A percentile compares a stretch with the other conserved stretches of the same genome.
Evolutionary conservation across 768 basidiomycete species (phyloP).

Genomic region (Rhizopogon sp.): DNA sequence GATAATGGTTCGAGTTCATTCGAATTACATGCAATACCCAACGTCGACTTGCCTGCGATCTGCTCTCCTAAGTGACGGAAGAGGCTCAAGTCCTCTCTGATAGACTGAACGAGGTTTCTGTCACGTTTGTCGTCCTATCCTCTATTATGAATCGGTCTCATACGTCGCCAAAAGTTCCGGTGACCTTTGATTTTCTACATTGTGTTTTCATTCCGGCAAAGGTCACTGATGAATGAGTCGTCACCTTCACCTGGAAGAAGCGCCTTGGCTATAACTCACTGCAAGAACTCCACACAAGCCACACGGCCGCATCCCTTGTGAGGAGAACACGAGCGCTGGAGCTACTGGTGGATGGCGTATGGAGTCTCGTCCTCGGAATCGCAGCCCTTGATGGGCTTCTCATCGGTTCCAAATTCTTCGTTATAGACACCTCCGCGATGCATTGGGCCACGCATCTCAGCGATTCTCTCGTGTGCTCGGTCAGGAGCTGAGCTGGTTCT

Average conservation of each 20-base stretch:
- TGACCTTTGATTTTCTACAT: slow-evolving; percentile 55
- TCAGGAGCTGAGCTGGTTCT: slow-evolving; percentile 86
- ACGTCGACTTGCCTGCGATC: slow-evolving; percentile 88
- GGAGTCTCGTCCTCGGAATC: slow-evolving; percentile 66
- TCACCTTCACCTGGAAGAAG: slow-evolving; percentile 96
- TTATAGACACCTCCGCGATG: slow-evolving; percentile 73
- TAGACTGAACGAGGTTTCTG: slow-evolving; percentile 72
- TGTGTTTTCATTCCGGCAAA: slow-evolving; percentile 78
- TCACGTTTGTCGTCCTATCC: slow-evolving; percentile 46
- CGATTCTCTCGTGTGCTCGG: slow-evolving; percentile 53
- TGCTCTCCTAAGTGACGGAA: slow-evolving; percentile 85
- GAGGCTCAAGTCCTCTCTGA: slow-evolving; percentile 92
- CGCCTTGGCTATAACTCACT: slow-evolving; percentile 81
- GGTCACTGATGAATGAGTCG: slow-evolving; percentile 37
- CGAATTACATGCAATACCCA: slow-evolving; percentile 60
- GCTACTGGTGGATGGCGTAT: background rate
- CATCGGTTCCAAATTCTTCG: slow-evolving; percentile 69
- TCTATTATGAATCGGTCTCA: too few species aligned
- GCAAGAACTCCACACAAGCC: too few species aligned
- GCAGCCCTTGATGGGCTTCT: slow-evolving; percentile 75
- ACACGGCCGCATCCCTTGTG: too few species aligned
- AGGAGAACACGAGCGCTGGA: too few species aligned
- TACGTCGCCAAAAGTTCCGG: too few species aligned
- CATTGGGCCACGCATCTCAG: slow-evolving; percentile 75
- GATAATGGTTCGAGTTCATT: background rate